A percentile compares a stretch with the other conserved stretches of the same genome.
Evolutionary conservation across 352 stramenopile genomes (phyloP).

Genomic region (Thalassiosira hispida): DNA sequence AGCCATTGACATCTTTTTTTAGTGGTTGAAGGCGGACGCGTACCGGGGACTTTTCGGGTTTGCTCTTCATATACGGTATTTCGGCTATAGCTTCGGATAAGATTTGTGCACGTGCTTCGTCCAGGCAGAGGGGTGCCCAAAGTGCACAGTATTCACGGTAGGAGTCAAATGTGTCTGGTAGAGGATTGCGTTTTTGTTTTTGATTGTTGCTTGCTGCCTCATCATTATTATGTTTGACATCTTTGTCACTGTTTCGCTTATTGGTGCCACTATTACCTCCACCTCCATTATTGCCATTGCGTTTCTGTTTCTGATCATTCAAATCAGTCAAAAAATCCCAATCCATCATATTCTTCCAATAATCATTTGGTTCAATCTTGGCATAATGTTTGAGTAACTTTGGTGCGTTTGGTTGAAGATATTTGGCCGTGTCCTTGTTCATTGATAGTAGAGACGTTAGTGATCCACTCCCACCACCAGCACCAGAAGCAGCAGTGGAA

Average conservation of each 20-base stretch:
- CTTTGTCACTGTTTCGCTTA: neutral
- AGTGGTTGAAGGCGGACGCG: constrained; percentile 27
- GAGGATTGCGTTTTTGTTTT: constrained; percentile 15
- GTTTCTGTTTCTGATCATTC: constrained; percentile 30
- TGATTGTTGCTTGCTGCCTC: constrained; percentile 9
- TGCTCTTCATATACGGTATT: constrained; percentile 36
- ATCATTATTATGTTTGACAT: constrained; percentile 9
- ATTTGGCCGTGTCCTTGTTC: constrained; percentile 44
- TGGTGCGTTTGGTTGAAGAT: constrained; percentile 40
- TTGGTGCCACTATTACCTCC: constrained; percentile 28
- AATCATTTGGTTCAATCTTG: constrained; percentile 56
- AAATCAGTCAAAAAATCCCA: constrained; percentile 77
- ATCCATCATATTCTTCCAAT: constrained; percentile 77
- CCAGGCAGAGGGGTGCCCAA: constrained; percentile 73
- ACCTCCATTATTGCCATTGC: constrained; percentile 28
- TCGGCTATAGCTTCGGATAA: constrained; percentile 62
- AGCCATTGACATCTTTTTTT: constrained; percentile 43
- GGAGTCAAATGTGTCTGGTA: constrained; percentile 69
- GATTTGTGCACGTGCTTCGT: constrained; percentile 70
- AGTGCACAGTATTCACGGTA: constrained; percentile 71
- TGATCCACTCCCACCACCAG: constrained; percentile 14
- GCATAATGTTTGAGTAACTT: constrained; percentile 50
- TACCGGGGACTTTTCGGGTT: constrained; percentile 26
- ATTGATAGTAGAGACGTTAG: constrained; percentile 37
- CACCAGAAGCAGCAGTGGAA: neutral